Conservation (phyloP, 1,139 yeast species). For the Scheffersomyces titani region DNA sequence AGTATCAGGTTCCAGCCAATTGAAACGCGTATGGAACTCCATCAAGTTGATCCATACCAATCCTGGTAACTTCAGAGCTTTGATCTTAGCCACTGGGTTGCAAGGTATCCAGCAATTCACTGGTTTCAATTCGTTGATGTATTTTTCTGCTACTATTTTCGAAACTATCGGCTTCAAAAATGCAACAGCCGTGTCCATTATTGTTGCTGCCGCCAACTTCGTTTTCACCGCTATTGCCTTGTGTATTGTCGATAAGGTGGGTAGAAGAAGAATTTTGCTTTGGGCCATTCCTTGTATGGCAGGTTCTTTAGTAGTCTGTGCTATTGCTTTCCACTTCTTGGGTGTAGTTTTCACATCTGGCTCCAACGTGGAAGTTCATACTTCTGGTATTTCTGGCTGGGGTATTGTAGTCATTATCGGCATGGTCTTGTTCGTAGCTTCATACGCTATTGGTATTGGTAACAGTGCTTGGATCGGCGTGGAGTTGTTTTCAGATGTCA, state of each 20-base stretch:
- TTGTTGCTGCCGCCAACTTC: slow-evolving; percentile 90
- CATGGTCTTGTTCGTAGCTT: slow-evolving; percentile 85
- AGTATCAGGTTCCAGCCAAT: slow-evolving; percentile 61
- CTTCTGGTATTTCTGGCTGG: slow-evolving; percentile 70
- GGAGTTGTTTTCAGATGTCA: slow-evolving; percentile 84
- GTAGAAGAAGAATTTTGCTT: slow-evolving; percentile 78
- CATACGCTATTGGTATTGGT: slow-evolving; percentile 92
- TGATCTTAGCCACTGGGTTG: slow-evolving; percentile 84
- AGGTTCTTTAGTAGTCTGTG: slow-evolving; percentile 70
- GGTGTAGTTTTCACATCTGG: slow-evolving; percentile 56
- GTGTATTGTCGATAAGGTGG: slow-evolving; percentile 79
- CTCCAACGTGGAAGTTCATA: slow-evolving; percentile 40
- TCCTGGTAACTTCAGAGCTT: slow-evolving; percentile 85
- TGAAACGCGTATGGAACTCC: slow-evolving; percentile 58
- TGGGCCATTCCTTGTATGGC: slow-evolving; percentile 82
- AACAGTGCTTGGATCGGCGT: slow-evolving; percentile 98
- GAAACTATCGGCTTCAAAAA: slow-evolving; percentile 84
- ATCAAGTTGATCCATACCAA: slow-evolving; percentile 68
- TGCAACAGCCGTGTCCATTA: slow-evolving; percentile 90
- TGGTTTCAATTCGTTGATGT: slow-evolving; percentile 94
- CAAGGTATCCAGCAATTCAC: slow-evolving; percentile 96
- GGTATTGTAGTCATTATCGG: slow-evolving; percentile 81
- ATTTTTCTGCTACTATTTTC: slow-evolving; percentile 87
- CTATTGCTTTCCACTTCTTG: slow-evolving; percentile 86
- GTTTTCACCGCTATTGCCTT: slow-evolving; percentile 82